These are phyloP conservation scores for Ceratocystiopsis brevicomis DNA, from an alignment of 2,329 filamentous ascomycete genomes.

Conservation along the genomic window DNA sequence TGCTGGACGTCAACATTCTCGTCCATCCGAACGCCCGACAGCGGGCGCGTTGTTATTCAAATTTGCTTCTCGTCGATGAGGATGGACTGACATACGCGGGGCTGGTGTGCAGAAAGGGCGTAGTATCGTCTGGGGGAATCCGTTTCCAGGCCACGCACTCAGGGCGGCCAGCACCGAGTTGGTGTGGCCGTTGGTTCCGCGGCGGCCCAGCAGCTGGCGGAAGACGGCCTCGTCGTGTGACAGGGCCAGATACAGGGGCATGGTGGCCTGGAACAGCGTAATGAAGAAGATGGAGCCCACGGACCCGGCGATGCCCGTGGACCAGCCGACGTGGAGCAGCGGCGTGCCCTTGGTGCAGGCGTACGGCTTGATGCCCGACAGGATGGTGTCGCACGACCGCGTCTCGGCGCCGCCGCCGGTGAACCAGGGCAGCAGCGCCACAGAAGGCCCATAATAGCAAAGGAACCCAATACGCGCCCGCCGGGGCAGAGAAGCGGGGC, in stretches of 20 bases:
- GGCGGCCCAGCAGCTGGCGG: constrained; percentile 10
- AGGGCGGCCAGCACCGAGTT: constrained; percentile 13
- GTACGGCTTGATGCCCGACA: background rate
- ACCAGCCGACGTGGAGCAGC: constrained; percentile 13
- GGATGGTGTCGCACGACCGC: too few species aligned
- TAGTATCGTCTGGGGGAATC: too few species aligned
- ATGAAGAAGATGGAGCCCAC: constrained; percentile 13
- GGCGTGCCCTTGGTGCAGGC: constrained; percentile 13
- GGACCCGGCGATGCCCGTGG: constrained; percentile 8
- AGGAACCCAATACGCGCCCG: too few species aligned
- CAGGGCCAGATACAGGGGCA: constrained; percentile 12
- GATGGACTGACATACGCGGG: too few species aligned
- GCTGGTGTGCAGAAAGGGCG: too few species aligned
- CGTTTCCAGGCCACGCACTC: constrained; percentile 9
- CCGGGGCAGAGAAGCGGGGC: too few species aligned
- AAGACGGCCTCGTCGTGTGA: constrained; percentile 14
- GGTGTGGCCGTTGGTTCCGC: constrained; percentile 12
- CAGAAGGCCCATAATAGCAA: too few species aligned
- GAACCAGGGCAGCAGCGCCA: constrained; percentile 11
- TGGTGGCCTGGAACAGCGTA: constrained; percentile 11
- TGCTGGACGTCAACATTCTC: too few species aligned
- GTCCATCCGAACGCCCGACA: too few species aligned
- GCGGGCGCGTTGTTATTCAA: too few species aligned
- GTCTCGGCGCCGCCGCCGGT: constrained; percentile 8
- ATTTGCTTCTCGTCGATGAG: too few species aligned